These are phyloP conservation scores for Chloris gayana DNA, from an alignment of 176 grass and related monocot genomes.

Conservation along the genomic window DNA sequence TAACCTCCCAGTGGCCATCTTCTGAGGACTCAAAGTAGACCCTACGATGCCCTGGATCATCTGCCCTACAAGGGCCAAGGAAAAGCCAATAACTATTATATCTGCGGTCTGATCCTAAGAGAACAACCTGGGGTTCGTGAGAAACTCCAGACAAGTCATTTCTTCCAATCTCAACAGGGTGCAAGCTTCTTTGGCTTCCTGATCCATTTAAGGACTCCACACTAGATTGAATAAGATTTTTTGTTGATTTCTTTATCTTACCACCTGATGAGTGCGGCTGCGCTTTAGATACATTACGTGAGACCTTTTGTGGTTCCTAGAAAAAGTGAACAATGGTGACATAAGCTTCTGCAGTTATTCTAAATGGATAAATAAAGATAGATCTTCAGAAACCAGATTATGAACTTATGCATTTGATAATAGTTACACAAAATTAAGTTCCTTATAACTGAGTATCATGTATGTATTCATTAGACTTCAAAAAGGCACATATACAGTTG, in stretches of 20 bases:
- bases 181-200: slow-evolving; percentile 35
- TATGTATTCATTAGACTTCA: slow-evolving; percentile 14
- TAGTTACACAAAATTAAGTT: slow-evolving; percentile 12
- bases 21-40: slow-evolving; percentile 97
- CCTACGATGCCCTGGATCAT: slow-evolving; percentile 90
- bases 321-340: slow-evolving; percentile 34
- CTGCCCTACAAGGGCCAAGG: slow-evolving; percentile 73
- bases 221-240: slow-evolving; percentile 30
- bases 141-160: slow-evolving; percentile 42
- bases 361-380: slow-evolving; percentile 19
- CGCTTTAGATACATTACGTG: slow-evolving; percentile 34
- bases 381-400: slow-evolving; percentile 19
- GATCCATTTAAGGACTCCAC: slow-evolving; percentile 40
- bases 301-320: slow-evolving; percentile 60
- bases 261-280: slow-evolving; percentile 64
- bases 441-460: background rate
- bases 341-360: slow-evolving; percentile 31
- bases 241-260: slow-evolving; percentile 86
- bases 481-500: slow-evolving; percentile 15
- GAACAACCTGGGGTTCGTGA: slow-evolving; percentile 69
- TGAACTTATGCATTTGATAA: slow-evolving; percentile 7
- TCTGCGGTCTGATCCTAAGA: slow-evolving; percentile 84
- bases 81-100: slow-evolving; percentile 99
- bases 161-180: slow-evolving; percentile 24
- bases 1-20: slow-evolving; percentile 91